These are phyloP conservation scores for Ceratocystis cubensis DNA, from an alignment of 2,329 filamentous ascomycete species.

Conservation along the genomic window DNA sequence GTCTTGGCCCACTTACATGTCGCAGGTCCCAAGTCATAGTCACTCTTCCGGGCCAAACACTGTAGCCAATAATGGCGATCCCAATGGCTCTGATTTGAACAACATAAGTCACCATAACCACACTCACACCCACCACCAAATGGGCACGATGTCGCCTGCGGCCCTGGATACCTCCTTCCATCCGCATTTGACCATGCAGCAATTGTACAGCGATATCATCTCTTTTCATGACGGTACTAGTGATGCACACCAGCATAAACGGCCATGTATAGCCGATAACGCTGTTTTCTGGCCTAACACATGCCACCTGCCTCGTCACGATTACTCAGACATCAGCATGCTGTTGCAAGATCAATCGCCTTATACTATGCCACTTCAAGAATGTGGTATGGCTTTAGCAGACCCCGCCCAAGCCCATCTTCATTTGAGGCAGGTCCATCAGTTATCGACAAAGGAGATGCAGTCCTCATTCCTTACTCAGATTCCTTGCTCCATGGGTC, in stretches of 20 bases:
- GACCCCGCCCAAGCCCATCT: conserved; percentile 19
- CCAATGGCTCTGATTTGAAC: not conserved
- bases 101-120: conserved; percentile 3
- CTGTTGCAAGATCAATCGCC: conserved; percentile 15
- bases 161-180: not conserved
- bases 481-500: conserved; percentile 18
- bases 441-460: conserved; percentile 17
- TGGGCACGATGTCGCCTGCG: not conserved
- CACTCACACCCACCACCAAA: not conserved
- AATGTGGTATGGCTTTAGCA: conserved; percentile 21
- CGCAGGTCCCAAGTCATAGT: not conserved
- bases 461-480: conserved; percentile 16
- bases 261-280: conserved; percentile 22
- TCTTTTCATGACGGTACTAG: conserved; percentile 20
- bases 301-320: conserved; percentile 23
- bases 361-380: conserved; percentile 14
- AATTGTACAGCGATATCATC: conserved; percentile 15
- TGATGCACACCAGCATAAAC: conserved; percentile 18
- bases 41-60: not conserved
- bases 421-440: conserved; percentile 21
- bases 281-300: conserved; percentile 20
- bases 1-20: conserved; percentile 3
- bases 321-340: conserved; percentile 20
- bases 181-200: conserved; percentile 13
- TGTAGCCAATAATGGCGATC: not conserved